These are phyloP conservation scores for Poa annua DNA, from an alignment of 176 grass and related monocot genomes.

Conservation along the genomic window DNA sequence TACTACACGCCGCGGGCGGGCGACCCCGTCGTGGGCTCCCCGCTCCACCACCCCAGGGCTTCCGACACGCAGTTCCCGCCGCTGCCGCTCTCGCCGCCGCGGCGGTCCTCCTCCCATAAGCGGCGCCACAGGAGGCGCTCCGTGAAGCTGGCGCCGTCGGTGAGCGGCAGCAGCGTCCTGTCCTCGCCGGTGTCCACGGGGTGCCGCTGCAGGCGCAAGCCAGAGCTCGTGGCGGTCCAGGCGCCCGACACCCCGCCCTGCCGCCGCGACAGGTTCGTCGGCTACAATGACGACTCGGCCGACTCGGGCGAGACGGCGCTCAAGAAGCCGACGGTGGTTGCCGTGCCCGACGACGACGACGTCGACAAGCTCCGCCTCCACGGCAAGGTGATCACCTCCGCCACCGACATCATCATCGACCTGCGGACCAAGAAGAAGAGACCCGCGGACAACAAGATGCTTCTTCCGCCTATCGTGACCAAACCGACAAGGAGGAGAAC, in stretches of 20 bases:
- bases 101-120: conserved; percentile 65
- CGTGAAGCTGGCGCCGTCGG: conserved; percentile 35
- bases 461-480: conserved; percentile 68
- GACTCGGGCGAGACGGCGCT: background rate
- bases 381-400: conserved; percentile 52
- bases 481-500: conserved; percentile 32
- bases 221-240: conserved; percentile 11
- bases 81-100: conserved; percentile 53
- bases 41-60: conserved; percentile 49
- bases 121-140: conserved; percentile 48
- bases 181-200: conserved; percentile 52
- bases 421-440: conserved; percentile 40
- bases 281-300: conserved; percentile 37
- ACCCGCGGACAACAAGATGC: conserved; percentile 8
- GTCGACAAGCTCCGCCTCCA: background rate
- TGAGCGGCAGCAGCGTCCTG: conserved; percentile 42
- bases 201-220: conserved; percentile 40
- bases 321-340: conserved; percentile 7
- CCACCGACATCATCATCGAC: conserved; percentile 70
- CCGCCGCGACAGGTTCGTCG: conserved; percentile 48
- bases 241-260: conserved; percentile 47
- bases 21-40: conserved; percentile 38
- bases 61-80: conserved; percentile 61
- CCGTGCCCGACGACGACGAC: background rate
- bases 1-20: conserved; percentile 72